A percentile compares a stretch with the other conserved stretches of the same genome.
These are phyloP conservation scores for Echium plantagineum DNA, from an alignment of 257 asterid genomes.

Conservation along the genomic window DNA sequence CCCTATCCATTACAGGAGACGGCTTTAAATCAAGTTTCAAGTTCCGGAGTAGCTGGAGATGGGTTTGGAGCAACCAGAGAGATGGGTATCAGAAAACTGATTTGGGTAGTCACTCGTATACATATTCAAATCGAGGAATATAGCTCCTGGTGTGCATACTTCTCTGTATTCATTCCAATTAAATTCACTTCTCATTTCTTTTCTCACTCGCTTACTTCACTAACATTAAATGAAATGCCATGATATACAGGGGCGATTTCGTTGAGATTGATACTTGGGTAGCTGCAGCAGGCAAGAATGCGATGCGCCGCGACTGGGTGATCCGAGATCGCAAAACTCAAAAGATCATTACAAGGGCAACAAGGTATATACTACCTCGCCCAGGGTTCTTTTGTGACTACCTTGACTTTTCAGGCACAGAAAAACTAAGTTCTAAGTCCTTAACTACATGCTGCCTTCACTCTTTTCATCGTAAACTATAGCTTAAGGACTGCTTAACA, in stretches of 20 bases:
- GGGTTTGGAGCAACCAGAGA: conserved; percentile 87
- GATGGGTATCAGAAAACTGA: conserved; percentile 70
- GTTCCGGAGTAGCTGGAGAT: conserved; percentile 56
- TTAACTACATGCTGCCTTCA: no score
- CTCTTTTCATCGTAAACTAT: no score
- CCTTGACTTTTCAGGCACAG: no score
- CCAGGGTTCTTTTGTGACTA: no score
- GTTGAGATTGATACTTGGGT: conserved; percentile 94
- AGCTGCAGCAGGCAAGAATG: conserved; percentile 81
- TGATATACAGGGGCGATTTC: conserved; percentile 57
- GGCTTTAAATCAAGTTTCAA: conserved; percentile 73
- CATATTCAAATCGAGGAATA: conserved; percentile 56
- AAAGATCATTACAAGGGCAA: conserved; percentile 60
- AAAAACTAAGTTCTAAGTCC: no score
- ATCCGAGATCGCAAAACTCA: conserved; percentile 55
- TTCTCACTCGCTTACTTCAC: no score
- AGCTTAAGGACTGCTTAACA: no score
- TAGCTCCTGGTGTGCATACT: conserved; percentile 49
- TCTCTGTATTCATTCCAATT: background rate
- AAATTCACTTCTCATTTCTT: no score
- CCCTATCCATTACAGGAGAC: conserved; percentile 40
- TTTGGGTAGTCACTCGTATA: conserved; percentile 77
- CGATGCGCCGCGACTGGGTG: conserved; percentile 85
- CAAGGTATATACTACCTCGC: conserved; percentile 31
- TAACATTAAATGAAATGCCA: no score